Conservation (phyloP, 2,329 filamentous ascomycete genomes). For the Phyllosticta paracitricarpa region DNA sequence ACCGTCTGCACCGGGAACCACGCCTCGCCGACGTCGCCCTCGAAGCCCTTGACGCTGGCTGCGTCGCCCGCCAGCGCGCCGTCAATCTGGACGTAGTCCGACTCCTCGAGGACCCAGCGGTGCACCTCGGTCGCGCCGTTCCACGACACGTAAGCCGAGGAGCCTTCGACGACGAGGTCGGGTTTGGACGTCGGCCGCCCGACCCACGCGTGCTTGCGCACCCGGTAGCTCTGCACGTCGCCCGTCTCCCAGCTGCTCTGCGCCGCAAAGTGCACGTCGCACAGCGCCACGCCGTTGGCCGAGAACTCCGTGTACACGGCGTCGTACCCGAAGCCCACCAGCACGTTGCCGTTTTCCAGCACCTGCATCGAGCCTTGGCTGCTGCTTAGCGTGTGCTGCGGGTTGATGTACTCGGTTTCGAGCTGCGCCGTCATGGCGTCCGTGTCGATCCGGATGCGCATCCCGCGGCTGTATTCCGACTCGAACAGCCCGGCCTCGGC, state of each 20-base stretch:
- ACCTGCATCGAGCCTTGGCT: slow-evolving; percentile 36
- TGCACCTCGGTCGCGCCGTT: slow-evolving; percentile 21
- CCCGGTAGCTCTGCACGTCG: slow-evolving; percentile 29
- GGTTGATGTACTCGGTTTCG: slow-evolving; percentile 30
- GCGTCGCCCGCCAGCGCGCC: slow-evolving; percentile 13
- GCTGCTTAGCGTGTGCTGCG: slow-evolving; percentile 25
- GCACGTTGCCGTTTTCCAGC: slow-evolving; percentile 33
- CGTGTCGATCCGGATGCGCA: slow-evolving; percentile 32
- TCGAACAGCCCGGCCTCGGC: slow-evolving; percentile 15
- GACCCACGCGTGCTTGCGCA: slow-evolving; percentile 20
- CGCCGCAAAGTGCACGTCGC: slow-evolving; percentile 34
- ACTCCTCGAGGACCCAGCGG: slow-evolving; percentile 20
- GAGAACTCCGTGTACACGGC: slow-evolving; percentile 41
- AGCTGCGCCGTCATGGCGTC: slow-evolving; percentile 35
- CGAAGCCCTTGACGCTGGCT: slow-evolving; percentile 13
- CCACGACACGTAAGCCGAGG: slow-evolving; percentile 17
- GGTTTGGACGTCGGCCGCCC: slow-evolving; percentile 15
- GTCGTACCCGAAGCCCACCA: slow-evolving; percentile 42
- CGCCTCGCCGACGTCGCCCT: not conserved
- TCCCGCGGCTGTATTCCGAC: slow-evolving; percentile 18
- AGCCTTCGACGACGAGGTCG: slow-evolving; percentile 12
- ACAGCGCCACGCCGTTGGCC: slow-evolving; percentile 29
- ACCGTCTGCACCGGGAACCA: slow-evolving; percentile 10
- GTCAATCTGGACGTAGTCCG: slow-evolving; percentile 6
- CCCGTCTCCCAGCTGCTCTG: slow-evolving; percentile 13